phyloP scores from a whole-genome alignment of 2,329 filamentous ascomycete species.

The Fusarium chuoi region DNA sequence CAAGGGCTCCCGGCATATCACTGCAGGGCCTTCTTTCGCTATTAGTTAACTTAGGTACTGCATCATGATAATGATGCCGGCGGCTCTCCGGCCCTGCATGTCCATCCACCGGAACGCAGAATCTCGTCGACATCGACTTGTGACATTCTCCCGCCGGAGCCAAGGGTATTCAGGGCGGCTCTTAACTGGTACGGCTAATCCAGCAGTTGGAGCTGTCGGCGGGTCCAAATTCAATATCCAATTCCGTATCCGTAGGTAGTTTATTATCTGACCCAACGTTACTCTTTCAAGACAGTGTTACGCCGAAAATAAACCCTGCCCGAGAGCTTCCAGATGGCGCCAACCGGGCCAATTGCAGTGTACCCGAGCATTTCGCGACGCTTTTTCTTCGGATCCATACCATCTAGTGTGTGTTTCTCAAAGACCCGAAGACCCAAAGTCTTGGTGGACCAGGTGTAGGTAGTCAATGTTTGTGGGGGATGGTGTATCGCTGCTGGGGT shows the following conservation, averaged over 20 bases:
- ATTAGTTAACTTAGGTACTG: not conserved
- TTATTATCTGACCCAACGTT: slow-evolving; percentile 17
- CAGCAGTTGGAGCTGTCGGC: slow-evolving; percentile 29
- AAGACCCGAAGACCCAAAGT: not conserved
- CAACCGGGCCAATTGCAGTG: slow-evolving; percentile 41
- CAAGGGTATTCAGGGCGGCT: slow-evolving; percentile 34
- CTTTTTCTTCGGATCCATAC: slow-evolving; percentile 20
- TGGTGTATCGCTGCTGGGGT: slow-evolving; percentile 19
- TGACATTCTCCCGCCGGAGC: slow-evolving; percentile 38
- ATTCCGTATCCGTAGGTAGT: slow-evolving; percentile 27
- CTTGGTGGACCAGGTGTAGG: slow-evolving; percentile 4
- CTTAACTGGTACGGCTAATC: slow-evolving; percentile 46
- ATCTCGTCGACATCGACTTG: not conserved
- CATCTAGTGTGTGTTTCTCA: slow-evolving; percentile 10
- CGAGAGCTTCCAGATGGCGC: slow-evolving; percentile 23
- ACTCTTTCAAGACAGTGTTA: slow-evolving; percentile 19
- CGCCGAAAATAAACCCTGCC: slow-evolving; percentile 6
- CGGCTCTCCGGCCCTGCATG: slow-evolving; percentile 33
- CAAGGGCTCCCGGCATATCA: slow-evolving; percentile 23
- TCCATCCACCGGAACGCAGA: slow-evolving; percentile 25
- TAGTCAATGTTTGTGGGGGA: slow-evolving; percentile 18
- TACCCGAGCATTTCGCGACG: slow-evolving; percentile 19
- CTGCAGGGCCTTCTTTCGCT: slow-evolving; percentile 7
- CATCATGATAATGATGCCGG: slow-evolving; percentile 13
- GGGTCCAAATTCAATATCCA: slow-evolving; percentile 36